Percentiles rank a stretch among this genome's conserved stretches.
phyloP scores from a whole-genome alignment of 2,329 filamentous ascomycete species.

The Fusarium decemcellulare region DNA sequence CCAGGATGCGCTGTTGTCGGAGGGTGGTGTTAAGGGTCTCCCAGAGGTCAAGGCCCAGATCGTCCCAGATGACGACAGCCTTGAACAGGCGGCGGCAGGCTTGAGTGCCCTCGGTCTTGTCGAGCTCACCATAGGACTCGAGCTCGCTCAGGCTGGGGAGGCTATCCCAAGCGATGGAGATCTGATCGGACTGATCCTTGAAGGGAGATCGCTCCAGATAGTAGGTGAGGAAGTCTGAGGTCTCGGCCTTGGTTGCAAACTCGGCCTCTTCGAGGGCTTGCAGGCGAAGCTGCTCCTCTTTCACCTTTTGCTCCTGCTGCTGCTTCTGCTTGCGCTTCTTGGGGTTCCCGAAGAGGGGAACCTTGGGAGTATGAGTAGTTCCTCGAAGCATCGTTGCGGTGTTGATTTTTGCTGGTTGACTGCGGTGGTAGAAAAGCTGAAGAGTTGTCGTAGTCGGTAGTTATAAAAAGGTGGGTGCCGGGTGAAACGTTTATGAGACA shows the following conservation, averaged over 20 bases:
- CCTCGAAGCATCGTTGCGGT: conserved; percentile 38
- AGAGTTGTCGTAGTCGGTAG: background rate
- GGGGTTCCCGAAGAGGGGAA: conserved; percentile 44
- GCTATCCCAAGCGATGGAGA: conserved; percentile 52
- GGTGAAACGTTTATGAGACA: conserved; percentile 13
- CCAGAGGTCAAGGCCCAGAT: conserved; percentile 55
- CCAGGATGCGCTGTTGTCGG: conserved; percentile 15
- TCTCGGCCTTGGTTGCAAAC: conserved; percentile 48
- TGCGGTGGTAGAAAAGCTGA: background rate
- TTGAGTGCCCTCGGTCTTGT: conserved; percentile 53
- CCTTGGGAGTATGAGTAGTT: conserved; percentile 38
- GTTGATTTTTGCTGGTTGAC: conserved; percentile 4
- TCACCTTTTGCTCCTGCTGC: conserved; percentile 38
- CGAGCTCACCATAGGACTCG: conserved; percentile 50
- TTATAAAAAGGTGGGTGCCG: conserved; percentile 15
- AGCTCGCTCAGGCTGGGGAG: conserved; percentile 54
- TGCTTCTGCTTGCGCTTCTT: conserved; percentile 47
- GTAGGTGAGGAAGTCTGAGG: conserved; percentile 50
- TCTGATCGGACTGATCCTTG: conserved; percentile 49
- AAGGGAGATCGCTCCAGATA: conserved; percentile 49
- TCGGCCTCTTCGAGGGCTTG: conserved; percentile 49
- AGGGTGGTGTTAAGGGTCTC: conserved; percentile 43
- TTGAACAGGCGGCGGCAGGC: conserved; percentile 56
- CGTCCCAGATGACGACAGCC: conserved; percentile 56
- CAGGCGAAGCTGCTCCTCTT: conserved; percentile 39